Evolutionary conservation across 306 rosid genomes (phyloP), one percentile per base, ranked within the genome.

Genomic region (Vigna angularis): DNA sequence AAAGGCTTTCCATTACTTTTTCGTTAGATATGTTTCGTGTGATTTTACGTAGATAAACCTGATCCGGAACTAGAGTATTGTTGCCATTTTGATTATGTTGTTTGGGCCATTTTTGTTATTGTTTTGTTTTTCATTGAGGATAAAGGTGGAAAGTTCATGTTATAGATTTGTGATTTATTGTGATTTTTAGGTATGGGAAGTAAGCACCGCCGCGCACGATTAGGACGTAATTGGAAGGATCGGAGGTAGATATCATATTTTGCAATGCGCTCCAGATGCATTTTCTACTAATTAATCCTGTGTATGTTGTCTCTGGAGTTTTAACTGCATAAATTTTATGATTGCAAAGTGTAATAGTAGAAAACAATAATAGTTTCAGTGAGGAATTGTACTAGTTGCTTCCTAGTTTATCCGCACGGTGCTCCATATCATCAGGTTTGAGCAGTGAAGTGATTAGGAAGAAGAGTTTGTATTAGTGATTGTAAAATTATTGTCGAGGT

Each of bases 11-110:
- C 13, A 13, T 30, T 38, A 8, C 11, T 42, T 38, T 3, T 36
- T 55, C 2, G 51, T 22, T 50, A 26, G 13, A 14, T 66, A 48
- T 73, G n/a, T 68, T 58, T 22, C 22, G 30, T 75, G 59, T 65
- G 47, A 34, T 62, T 64, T 79, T 38, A 11, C 26, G 72, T 17
- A 32, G 50, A 71, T 72, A 69, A 30, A 32, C 64, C 45, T 56
- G 62, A 79, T 49, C 3, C 65, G 26, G 51, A 44, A 76, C 42
- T 59, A 34, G 68, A 67, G 73, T 44, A 12, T 9, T 49, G 13
- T 73, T 40, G 17, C 45, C 5, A 59, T 80, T 40, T 26, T 26
- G 10, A 20, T 51, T 36, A 18, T 64, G 42, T 18, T 26, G 71
- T 45, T 63, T 55, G 20, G 9, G 28, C 48, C 45, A 4, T 34